Percentiles rank a stretch among this genome's conserved stretches.
Evolutionary conservation across 768 basidiomycete genomes (phyloP).

Genomic region (Mycena metata): DNA sequence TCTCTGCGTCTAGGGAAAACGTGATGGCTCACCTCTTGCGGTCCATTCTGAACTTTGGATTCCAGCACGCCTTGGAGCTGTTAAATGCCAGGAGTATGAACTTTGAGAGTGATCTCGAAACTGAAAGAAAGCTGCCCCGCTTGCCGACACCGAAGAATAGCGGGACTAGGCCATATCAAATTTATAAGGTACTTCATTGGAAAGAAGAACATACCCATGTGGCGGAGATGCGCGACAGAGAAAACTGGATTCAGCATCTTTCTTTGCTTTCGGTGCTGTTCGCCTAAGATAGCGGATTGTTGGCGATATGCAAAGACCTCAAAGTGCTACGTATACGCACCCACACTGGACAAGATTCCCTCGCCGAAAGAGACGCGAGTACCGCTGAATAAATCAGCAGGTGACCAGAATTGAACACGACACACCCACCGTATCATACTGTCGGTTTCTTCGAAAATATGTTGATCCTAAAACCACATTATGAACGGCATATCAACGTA

Average conservation of each 20-base stretch:
- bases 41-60: constrained; percentile 44
- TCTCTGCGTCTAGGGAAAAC: not conserved
- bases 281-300: constrained; percentile 44
- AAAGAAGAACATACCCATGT: constrained; percentile 46
- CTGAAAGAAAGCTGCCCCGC: not conserved
- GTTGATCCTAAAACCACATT: constrained; percentile 45
- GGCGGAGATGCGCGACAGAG: constrained; percentile 55
- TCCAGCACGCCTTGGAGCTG: constrained; percentile 47
- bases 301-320: too few species aligned
- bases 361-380: constrained; percentile 38
- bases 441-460: constrained; percentile 48
- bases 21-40: constrained; percentile 46
- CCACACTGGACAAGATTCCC: constrained; percentile 36
- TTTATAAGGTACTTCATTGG: not conserved
- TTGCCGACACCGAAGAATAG: constrained; percentile 38
- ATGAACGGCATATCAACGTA: not conserved
- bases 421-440: constrained; percentile 44
- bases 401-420: not conserved
- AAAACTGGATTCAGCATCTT: constrained; percentile 63
- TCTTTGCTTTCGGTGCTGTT: constrained; percentile 57
- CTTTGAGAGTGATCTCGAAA: not conserved
- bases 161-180: constrained; percentile 43
- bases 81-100: not conserved
- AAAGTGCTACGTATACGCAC: constrained; percentile 20
- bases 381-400: not conserved